Base-by-base conservation (phyloP, 2,329 filamentous ascomycete genomes). In the Fusarium sterilihyphosum region DNA sequence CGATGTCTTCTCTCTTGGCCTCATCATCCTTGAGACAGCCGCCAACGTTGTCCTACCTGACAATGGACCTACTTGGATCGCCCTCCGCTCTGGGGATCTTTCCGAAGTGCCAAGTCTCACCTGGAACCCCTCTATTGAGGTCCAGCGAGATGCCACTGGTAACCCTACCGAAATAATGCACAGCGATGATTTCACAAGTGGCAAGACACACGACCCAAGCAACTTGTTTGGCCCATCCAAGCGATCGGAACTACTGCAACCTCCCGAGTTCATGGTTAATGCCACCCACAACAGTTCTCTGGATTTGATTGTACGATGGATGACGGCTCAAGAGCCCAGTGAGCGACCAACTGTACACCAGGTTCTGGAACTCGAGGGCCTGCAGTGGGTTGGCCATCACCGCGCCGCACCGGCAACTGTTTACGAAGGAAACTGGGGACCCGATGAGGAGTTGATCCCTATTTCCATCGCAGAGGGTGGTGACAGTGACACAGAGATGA, bases 341-440 rank as follows among this genome's bases (percentile, higher is more conserved):
- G 86, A 91, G 57, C 93, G 96, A 61, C 96, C 96, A 9, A 89
- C 88, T 3, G 89, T 94, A 31, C 88, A 92, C 60, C 89, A 97
- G 73, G 84, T 99, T 17, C 88, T 98, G 53, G 84, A 89, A 52
- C 89, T 92, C 3, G 90, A 92, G 56, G 94, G 94, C 31, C 88
- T 98, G 60, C 89, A 88, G 70, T 99, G 96, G 93, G 92, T 97
- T 38, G 89, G 91, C 62, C 85, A 87, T 58, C 91, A 95, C 71
- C 91, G 95, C 63, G 91, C 93, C 63, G 94, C 95, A 17, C 94
- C 95, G 50, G 96, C 96, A n/a, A 98, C 95, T 0, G 92, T 99
- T 61, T 99, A 93, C 78, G 96, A 99, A 84, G 96, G 96, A 72
- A 96, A 94, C 81, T 99, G 95, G 93, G 96, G 96, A 8, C 96